These are phyloP conservation scores for Fusarium circinatum DNA, from an alignment of 2,329 filamentous ascomycete species.

Conservation along the genomic window DNA sequence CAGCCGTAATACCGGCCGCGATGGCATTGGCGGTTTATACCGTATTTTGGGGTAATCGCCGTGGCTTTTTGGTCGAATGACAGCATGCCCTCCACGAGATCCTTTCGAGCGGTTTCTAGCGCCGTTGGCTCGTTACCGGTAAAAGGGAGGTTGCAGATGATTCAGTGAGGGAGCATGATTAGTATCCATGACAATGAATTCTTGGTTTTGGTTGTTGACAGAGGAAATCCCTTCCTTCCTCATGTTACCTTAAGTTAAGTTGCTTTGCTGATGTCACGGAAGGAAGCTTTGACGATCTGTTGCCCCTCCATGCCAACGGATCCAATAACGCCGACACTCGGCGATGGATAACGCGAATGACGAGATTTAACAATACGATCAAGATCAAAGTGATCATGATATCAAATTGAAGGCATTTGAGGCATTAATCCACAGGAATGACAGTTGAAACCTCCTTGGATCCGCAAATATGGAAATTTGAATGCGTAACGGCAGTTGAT, in stretches of 20 bases:
- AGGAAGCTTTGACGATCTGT: slow-evolving; percentile 16
- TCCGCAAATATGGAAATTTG: slow-evolving; percentile 8
- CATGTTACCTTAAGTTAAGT: not conserved
- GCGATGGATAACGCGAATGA: slow-evolving; percentile 39
- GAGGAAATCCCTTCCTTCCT: slow-evolving; percentile 5
- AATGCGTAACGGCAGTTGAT: slow-evolving; percentile 27
- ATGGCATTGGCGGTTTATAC: slow-evolving; percentile 11
- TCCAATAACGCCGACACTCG: slow-evolving; percentile 39
- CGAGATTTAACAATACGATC: slow-evolving; percentile 14
- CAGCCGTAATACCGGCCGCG: not conserved
- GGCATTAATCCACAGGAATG: not conserved
- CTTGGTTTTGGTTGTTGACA: slow-evolving; percentile 15
- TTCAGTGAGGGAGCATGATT: slow-evolving; percentile 4
- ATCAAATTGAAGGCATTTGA: not conserved
- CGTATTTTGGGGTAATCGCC: slow-evolving; percentile 24
- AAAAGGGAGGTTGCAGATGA: slow-evolving; percentile 42
- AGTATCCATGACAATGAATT: slow-evolving; percentile 4
- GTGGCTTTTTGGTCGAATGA: not conserved
- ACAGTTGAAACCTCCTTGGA: not conserved
- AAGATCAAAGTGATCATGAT: not conserved
- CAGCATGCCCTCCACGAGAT: slow-evolving; percentile 24
- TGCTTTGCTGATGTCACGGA: not conserved
- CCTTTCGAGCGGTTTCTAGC: slow-evolving; percentile 44
- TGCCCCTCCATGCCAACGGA: slow-evolving; percentile 25
- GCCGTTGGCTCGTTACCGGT: slow-evolving; percentile 37